Evolutionary conservation across 139 green algal genomes (phyloP).

Genomic region (Chlamydomonas urium): DNA sequence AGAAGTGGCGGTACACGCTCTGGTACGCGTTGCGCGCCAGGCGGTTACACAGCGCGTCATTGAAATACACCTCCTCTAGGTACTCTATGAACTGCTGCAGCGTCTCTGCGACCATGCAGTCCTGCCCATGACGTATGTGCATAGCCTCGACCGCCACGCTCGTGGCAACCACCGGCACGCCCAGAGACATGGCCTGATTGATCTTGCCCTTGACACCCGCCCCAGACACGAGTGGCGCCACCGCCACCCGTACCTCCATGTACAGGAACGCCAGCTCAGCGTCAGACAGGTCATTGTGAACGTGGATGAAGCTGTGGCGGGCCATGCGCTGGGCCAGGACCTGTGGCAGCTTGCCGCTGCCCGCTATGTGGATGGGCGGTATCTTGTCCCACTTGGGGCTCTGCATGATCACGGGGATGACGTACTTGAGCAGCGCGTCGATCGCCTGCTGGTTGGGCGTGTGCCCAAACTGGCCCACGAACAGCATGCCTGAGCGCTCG

Average conservation of each 20-base stretch:
- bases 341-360: no score
- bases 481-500: no score
- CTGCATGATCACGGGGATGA: no score
- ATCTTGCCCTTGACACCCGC: slow-evolving; percentile 2
- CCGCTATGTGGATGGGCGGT: no score
- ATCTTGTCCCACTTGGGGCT: no score
- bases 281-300: not conserved
- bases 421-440: no score
- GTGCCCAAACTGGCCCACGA: no score
- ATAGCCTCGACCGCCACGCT: not conserved
- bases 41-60: not conserved
- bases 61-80: not conserved
- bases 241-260: not conserved
- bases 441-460: no score
- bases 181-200: not conserved
- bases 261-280: not conserved
- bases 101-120: not conserved
- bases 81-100: not conserved
- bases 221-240: not conserved
- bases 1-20: not conserved
- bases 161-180: slow-evolving; percentile 3
- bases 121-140: not conserved
- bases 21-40: not conserved
- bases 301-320: no score
- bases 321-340: no score